Evolutionary conservation across 73 alveolate genomes (phyloP), one percentile per base, ranked within the genome.

Genomic region (Paramecium tetraurelia): DNA sequence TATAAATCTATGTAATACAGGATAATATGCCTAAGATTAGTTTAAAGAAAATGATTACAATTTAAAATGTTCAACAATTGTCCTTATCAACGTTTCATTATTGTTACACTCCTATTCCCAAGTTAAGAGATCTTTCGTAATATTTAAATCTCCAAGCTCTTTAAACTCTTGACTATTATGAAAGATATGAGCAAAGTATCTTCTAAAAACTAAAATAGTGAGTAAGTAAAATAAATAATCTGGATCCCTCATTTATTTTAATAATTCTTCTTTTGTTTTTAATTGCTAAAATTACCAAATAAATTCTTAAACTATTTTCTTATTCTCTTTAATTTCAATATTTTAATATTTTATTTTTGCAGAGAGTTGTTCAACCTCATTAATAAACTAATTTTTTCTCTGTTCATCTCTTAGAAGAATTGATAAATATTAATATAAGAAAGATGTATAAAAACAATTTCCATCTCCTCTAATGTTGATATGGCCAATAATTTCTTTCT

Each of bases 401-500:
- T 63, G 0, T 12, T 27, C 9, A 21, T 75, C n/a, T 18, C 38
- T 11, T n/a, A 75, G 3, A 2, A 75, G 40, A 12, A 75, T 14
- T 35, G 38, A 29, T 21, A 75, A 75, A 20, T 33, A 75, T 20
- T 75, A 75, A 75, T 12, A 75, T 11, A 38, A 20, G 40, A 75
- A 75, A 29, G 87, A 0, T 29, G 58, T 75, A 20, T 75, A 75
- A 75, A 75, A 75, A 41, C 87, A 75, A n/a, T 75, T 75, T n/a
- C 87, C 87, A 41, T 75, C 87, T 10, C 87, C 87, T 75, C 87
- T 5, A 18, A 75, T 41, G 4, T 41, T 75, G n/a, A 9, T 12
- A 35, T 35, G 24, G 35, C 87, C 87, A 14, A 29, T 20, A 29
- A 75, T 21, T 75, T 75, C 84, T 8, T 63, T 22, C 11, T 27